Base-by-base conservation (phyloP, 805 yeast genomes). In the Spathaspora passalidarum region DNA sequence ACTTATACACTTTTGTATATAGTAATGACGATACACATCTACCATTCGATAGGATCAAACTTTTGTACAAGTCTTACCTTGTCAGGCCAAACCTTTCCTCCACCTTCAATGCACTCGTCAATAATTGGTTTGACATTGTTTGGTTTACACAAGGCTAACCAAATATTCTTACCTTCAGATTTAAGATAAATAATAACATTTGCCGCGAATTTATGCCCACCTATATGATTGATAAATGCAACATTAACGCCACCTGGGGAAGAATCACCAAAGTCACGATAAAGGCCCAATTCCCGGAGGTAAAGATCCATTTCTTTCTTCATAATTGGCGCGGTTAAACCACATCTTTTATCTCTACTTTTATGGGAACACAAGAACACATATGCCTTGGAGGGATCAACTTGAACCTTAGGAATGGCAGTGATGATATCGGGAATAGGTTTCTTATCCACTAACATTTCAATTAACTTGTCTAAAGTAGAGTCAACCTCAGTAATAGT, bases 151-250 rank as follows among this genome's bases (percentile, higher is more conserved):
- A 92, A 76, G 1, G 96, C 99, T 59, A 88, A 69, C 97, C 97
- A 90, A 22, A 90, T 78, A 47, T 84, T 82, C 53, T 87, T 86
- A 5, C 94, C 95, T 9, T 79, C 68, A 14, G 53, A 44, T 51
- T 76, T 81, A 52, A 82, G 67, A 60, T 89, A 90, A 13, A 92
- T 79, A 43, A 89, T 75, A 2, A 88, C 86, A 62, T 92, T 92
- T 2, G 97, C 97, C 1, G 94, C 89, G 65, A 73, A 94, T 63
- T 94, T 94, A 66, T 92, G 99, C 4, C 98, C 98, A 5, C 99
- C 99, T 21, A 92, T 86, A 63, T 92, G 99, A 57, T 88, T 90
- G 23, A 86, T 78, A 55, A 63, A 90, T 1, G 77, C 71, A 2
- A 90, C 88, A 5, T 71, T 68, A 1, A 85, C 88, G 5, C 97